A percentile compares a stretch with the other conserved stretches of the same genome.
phyloP scores from a whole-genome alignment of 495 filamentous ascomycete genomes.

The Penicillium bovifimosum region DNA sequence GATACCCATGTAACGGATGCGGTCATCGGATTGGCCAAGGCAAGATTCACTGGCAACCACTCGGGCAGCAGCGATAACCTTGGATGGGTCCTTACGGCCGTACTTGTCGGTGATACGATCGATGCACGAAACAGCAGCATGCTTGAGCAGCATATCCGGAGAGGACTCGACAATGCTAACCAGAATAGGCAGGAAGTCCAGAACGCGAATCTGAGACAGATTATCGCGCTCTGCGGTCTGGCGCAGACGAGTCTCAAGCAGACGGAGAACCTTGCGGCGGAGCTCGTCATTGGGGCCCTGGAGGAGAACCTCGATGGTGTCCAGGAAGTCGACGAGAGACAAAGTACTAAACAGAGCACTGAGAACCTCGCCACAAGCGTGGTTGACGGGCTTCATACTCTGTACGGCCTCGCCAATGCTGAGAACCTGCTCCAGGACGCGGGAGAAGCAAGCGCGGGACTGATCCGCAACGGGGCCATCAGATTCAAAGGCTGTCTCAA shows the following conservation, averaged over 20 bases:
- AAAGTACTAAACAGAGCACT: conserved; percentile 70
- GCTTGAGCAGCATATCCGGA: conserved; percentile 65
- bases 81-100: conserved; percentile 75
- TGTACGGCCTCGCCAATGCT: conserved; percentile 55
- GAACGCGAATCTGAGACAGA: conserved; percentile 59
- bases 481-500: conserved; percentile 34
- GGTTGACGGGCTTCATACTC: conserved; percentile 55
- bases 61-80: conserved; percentile 57
- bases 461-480: conserved; percentile 46
- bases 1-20: conserved; percentile 73
- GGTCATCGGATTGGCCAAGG: conserved; percentile 64
- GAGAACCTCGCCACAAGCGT: conserved; percentile 62
- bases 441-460: conserved; percentile 62
- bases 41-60: conserved; percentile 72
- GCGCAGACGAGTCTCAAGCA: conserved; percentile 69
- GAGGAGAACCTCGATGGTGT: conserved; percentile 72
- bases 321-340: conserved; percentile 78
- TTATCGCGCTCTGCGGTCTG: conserved; percentile 60
- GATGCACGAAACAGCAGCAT: conserved; percentile 76
- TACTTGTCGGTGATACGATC: conserved; percentile 88
- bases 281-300: conserved; percentile 64
- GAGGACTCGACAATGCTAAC: conserved; percentile 67
- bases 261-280: conserved; percentile 70
- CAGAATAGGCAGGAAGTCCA: conserved; percentile 73
- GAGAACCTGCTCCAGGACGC: conserved; percentile 62